These are phyloP conservation scores for Rhodotorula sp. DNA, from an alignment of 1,284 basidiomycete genomes.

Conservation along the genomic window DNA sequence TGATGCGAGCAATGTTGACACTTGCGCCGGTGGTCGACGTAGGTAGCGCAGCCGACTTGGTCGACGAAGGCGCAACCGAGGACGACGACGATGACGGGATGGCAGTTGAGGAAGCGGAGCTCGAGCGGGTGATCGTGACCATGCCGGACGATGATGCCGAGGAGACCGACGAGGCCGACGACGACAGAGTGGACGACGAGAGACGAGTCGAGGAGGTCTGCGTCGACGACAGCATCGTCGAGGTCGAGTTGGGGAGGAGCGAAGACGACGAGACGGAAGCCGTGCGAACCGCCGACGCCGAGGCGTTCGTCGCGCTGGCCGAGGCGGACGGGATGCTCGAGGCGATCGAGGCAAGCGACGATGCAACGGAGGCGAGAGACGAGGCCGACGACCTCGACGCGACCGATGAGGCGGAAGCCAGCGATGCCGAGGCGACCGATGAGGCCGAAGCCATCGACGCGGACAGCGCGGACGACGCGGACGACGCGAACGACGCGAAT, in stretches of 20 bases:
- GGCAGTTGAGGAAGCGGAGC: not conserved
- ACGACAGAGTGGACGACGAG: not conserved
- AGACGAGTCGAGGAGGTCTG: not conserved
- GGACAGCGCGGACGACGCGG: not conserved
- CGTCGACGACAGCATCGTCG: not conserved
- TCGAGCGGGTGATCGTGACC: not conserved
- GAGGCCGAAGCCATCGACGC: not conserved
- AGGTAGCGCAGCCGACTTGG: conserved; percentile 4
- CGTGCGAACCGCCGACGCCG: not conserved
- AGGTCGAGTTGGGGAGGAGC: no score
- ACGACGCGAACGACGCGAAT: no score
- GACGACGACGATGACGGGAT: not conserved
- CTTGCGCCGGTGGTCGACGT: conserved; percentile 11
- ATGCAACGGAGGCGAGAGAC: not conserved
- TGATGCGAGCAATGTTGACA: conserved; percentile 35
- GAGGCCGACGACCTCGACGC: not conserved
- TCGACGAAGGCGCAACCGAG: not conserved
- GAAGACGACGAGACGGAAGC: no score
- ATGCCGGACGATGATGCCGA: conserved; percentile 3
- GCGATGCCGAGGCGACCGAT: not conserved
- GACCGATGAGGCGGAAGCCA: not conserved
- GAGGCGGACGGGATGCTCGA: not conserved
- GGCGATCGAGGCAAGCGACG: not conserved
- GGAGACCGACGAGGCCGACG: no score
- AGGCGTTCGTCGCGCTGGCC: not conserved